Percentiles rank a stretch among this genome's conserved stretches.
phyloP scores from a whole-genome alignment of 768 basidiomycete genomes.

The Mycena galopus region DNA sequence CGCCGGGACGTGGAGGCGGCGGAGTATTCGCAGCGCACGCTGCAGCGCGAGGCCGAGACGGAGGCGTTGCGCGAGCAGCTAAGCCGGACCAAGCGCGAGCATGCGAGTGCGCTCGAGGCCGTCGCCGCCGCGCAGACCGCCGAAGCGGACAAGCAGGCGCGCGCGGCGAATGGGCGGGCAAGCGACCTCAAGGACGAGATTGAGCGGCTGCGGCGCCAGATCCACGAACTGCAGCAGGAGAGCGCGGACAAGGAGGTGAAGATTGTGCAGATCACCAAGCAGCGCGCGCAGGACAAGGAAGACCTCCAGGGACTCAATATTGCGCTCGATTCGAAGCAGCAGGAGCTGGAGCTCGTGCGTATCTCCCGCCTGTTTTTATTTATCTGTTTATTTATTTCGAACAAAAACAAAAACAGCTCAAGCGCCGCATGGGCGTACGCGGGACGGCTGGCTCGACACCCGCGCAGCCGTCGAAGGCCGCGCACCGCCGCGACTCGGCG shows the following conservation, averaged over 20 bases:
- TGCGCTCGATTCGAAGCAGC: slow-evolving; percentile 93
- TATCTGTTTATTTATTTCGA: not conserved
- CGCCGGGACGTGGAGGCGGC: slow-evolving; percentile 70
- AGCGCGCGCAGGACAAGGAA: slow-evolving; percentile 76
- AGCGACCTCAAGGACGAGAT: slow-evolving; percentile 67
- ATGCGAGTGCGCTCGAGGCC: slow-evolving; percentile 63
- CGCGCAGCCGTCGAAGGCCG: slow-evolving; percentile 56
- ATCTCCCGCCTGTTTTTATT: slow-evolving; percentile 13
- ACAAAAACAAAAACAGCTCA: no score
- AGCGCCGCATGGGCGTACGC: slow-evolving; percentile 70
- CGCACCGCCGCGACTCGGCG: slow-evolving; percentile 65
- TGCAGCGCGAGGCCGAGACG: slow-evolving; percentile 63
- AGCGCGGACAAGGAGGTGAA: slow-evolving; percentile 90
- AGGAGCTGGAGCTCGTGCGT: slow-evolving; percentile 90
- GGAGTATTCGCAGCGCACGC: slow-evolving; percentile 59
- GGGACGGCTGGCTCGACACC: slow-evolving; percentile 70
- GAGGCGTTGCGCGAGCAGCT: slow-evolving; percentile 70
- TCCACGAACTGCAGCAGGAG: slow-evolving; percentile 81
- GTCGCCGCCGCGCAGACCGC: slow-evolving; percentile 66
- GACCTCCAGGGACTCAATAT: slow-evolving; percentile 90
- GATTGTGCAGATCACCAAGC: slow-evolving; percentile 78
- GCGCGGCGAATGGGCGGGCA: slow-evolving; percentile 63
- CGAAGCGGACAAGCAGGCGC: slow-evolving; percentile 65
- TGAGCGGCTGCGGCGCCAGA: slow-evolving; percentile 69
- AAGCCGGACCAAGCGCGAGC: slow-evolving; percentile 66